phyloP scores from a whole-genome alignment of 1,139 yeast species.

The Protomyces macrosporus region DNA sequence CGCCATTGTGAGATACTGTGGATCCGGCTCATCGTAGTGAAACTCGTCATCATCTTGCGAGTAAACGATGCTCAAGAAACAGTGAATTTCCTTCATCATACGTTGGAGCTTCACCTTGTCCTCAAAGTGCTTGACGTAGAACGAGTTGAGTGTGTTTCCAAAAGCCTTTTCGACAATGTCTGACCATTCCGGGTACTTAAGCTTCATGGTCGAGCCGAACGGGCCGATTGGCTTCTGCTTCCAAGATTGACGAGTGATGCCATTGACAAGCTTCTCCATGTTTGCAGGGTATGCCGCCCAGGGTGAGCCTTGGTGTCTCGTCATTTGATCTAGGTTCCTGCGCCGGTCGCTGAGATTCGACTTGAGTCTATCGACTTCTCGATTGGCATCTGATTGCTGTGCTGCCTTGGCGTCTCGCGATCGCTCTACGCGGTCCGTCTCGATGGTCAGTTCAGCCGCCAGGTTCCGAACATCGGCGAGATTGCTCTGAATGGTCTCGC shows the following conservation, averaged over 20 bases:
- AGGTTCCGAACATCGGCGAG: constrained; percentile 41
- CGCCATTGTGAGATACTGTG: constrained; percentile 47
- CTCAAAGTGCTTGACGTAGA: constrained; percentile 58
- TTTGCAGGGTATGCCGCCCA: constrained; percentile 47
- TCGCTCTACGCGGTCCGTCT: background rate
- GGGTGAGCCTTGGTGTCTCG: constrained; percentile 33
- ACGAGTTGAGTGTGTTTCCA: constrained; percentile 52
- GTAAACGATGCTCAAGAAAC: constrained; percentile 40
- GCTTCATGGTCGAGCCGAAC: constrained; percentile 56
- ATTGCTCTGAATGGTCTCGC: background rate
- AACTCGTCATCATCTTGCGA: constrained; percentile 44
- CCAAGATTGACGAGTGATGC: constrained; percentile 44
- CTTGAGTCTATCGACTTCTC: background rate
- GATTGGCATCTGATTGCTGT: background rate
- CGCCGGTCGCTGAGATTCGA: constrained; percentile 28
- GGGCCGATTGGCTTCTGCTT: constrained; percentile 72
- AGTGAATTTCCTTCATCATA: constrained; percentile 41
- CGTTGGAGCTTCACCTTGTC: constrained; percentile 53
- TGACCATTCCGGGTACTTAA: constrained; percentile 60
- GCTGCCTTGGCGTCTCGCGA: background rate
- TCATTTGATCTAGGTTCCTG: constrained; percentile 30
- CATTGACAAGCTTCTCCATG: constrained; percentile 44
- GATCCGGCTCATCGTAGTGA: constrained; percentile 39
- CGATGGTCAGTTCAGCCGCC: background rate
- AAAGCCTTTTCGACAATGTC: constrained; percentile 55